Percentiles rank a stretch among this genome's conserved stretches.
These are phyloP conservation scores for Cladophialophora bantiana DNA, from an alignment of 2,329 filamentous ascomycete species.

Conservation along the genomic window DNA sequence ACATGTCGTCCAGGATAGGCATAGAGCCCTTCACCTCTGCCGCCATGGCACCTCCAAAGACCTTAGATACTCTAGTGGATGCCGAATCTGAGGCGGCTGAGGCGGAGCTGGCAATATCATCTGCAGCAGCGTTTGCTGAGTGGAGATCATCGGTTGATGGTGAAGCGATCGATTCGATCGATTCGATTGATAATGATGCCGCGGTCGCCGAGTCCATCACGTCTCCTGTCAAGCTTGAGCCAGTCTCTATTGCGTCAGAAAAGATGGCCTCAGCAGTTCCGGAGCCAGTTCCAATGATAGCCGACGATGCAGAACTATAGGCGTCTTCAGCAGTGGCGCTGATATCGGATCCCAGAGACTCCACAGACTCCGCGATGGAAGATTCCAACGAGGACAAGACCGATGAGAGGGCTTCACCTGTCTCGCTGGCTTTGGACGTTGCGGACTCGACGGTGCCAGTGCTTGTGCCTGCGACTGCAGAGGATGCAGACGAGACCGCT, in stretches of 20 bases:
- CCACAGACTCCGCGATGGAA: slow-evolving; percentile 23
- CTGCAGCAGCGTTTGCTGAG: slow-evolving; percentile 20
- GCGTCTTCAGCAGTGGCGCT: slow-evolving; percentile 42
- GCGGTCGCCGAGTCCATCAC: slow-evolving; percentile 17
- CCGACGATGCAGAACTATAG: slow-evolving; percentile 31
- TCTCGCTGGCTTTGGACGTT: slow-evolving; percentile 41
- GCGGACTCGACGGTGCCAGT: slow-evolving; percentile 48
- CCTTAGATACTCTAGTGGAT: slow-evolving; percentile 25
- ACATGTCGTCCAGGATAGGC: slow-evolving; percentile 58
- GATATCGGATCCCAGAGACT: slow-evolving; percentile 42
- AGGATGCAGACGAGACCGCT: slow-evolving; percentile 33
- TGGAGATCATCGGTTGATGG: slow-evolving; percentile 17
- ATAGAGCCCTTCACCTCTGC: slow-evolving; percentile 56
- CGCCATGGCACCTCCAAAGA: slow-evolving; percentile 52
- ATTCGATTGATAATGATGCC: slow-evolving; percentile 25
- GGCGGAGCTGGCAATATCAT: slow-evolving; percentile 29
- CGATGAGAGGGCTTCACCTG: slow-evolving; percentile 32
- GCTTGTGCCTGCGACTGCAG: slow-evolving; percentile 41
- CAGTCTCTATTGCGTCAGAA: slow-evolving; percentile 23
- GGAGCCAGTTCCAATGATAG: slow-evolving; percentile 44
- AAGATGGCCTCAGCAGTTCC: slow-evolving; percentile 41
- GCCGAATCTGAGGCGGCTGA: slow-evolving; percentile 30
- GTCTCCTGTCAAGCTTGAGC: slow-evolving; percentile 18
- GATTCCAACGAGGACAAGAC: slow-evolving; percentile 26
- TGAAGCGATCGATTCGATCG: slow-evolving; percentile 19